Evolutionary conservation across 768 basidiomycete species (phyloP), one percentile per base, ranked within the genome.

Genomic region (Russula compacta): DNA sequence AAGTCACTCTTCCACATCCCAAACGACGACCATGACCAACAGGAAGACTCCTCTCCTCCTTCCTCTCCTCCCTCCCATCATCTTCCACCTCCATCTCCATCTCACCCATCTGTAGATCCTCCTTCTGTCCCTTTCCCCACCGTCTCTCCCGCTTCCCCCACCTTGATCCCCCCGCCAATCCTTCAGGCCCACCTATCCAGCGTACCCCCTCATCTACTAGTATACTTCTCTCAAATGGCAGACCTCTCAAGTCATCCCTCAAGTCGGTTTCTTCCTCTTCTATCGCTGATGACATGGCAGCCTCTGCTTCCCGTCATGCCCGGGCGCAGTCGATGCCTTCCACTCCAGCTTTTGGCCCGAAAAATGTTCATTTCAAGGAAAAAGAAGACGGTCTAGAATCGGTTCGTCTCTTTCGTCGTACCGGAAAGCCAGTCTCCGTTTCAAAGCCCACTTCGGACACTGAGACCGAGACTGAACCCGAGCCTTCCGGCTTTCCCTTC

Each of bases 301-400:
- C 64, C 24, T 64, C 65, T 59, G 57, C 58, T 46, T 65, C 66
- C 53, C 64, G 59, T 71, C 73, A 67, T 65, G 66, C 54, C 74
- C 76, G 73, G 65, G 73, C 77, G 32, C 77, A 71, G 70, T 86
- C 85, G 8, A 83, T 81, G 35, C 89, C 93, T 0, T 72, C 81
- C 1, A 84, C 86, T 0, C 87, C 81, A 0, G 56, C 36, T 2
- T 65, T 61, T 33, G 75, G 77, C 12, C 82, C 81, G 1, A 95
- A 95, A 76, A 87, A 84, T 54, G 95, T 98, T 0, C 94, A 95
- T 70, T 98, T 98, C 67, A 78, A 82, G 0, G 78, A 81, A 52
- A 77, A 81, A 61, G 79, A 81, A 47, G 78, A 79, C n/a, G 81
- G 74, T 0, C 76, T 89, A 24, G 83, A 82, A 35, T 83, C 80